Conservation (phyloP, 352 stramenopile genomes). For the Phytophthora fragariaefolia region DNA sequence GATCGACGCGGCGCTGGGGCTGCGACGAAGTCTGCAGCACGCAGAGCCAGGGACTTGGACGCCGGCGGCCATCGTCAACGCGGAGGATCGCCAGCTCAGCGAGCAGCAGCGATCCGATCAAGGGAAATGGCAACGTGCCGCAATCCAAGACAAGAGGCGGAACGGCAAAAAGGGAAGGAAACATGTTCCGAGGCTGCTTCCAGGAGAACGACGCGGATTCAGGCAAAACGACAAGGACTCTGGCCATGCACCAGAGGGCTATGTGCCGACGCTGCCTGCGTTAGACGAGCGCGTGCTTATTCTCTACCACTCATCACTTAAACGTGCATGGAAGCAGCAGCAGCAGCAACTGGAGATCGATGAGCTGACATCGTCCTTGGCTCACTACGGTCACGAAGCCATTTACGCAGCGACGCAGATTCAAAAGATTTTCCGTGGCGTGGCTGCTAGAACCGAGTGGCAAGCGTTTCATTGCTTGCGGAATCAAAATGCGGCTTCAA, state of each 20-base stretch:
- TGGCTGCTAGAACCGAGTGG: constrained; percentile 40
- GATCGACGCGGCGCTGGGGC: constrained; percentile 11
- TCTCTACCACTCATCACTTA: constrained; percentile 67
- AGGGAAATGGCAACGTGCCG: neutral
- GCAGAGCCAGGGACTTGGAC: constrained; percentile 6
- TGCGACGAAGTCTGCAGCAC: constrained; percentile 5
- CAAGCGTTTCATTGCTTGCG: constrained; percentile 45
- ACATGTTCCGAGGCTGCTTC: neutral
- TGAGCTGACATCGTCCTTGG: neutral
- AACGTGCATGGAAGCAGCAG: constrained; percentile 33
- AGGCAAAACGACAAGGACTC: neutral
- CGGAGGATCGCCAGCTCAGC: constrained; percentile 26
- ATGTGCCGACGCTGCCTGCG: constrained; percentile 22
- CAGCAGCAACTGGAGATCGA: constrained; percentile 6
- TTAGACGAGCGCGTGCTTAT: constrained; percentile 72
- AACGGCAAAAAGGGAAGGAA: constrained; percentile 6
- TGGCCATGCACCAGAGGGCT: constrained; percentile 1
- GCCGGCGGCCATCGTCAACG: neutral
- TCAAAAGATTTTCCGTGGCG: constrained; percentile 56
- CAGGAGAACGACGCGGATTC: neutral
- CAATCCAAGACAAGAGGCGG: neutral
- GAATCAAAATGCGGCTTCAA: constrained; percentile 40
- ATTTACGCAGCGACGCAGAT: constrained; percentile 67
- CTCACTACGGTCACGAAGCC: constrained; percentile 53
- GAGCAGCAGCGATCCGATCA: neutral